Evolutionary conservation across 805 yeast genomes (phyloP).

Genomic region (Saccharomyces kudriavzevii): DNA sequence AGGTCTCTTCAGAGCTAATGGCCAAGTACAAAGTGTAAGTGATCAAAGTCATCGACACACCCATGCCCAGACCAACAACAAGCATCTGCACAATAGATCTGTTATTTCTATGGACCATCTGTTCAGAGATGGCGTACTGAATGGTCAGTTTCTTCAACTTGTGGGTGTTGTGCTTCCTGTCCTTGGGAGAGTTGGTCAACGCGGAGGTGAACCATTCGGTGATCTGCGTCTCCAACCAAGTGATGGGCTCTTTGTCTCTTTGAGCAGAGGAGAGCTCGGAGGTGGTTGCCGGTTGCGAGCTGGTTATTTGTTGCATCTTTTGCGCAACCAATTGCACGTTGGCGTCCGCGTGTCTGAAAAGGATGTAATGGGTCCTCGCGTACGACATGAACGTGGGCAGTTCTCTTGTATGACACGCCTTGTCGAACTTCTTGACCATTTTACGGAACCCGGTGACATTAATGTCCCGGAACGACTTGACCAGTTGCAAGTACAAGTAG

Average conservation of each 20-base stretch:
- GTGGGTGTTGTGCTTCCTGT: slow-evolving; percentile 20
- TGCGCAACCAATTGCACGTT: slow-evolving; percentile 22
- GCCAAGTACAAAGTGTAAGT: slow-evolving; percentile 49
- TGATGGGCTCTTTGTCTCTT: slow-evolving; percentile 24
- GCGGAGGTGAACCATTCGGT: slow-evolving; percentile 35
- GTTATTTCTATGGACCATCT: slow-evolving; percentile 29
- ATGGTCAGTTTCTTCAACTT: slow-evolving; percentile 24
- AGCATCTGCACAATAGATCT: slow-evolving; percentile 39
- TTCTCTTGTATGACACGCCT: slow-evolving; percentile 32
- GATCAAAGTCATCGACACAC: slow-evolving; percentile 64
- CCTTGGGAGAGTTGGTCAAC: slow-evolving; percentile 20
- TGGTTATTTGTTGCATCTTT: slow-evolving; percentile 16
- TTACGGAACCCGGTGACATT: slow-evolving; percentile 87
- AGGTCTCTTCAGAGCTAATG: slow-evolving; percentile 34
- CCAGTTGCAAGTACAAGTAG: slow-evolving; percentile 26
- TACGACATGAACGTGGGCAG: slow-evolving; percentile 20
- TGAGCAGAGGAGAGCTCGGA: slow-evolving; percentile 11
- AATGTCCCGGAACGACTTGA: slow-evolving; percentile 48
- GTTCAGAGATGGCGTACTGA: slow-evolving; percentile 27
- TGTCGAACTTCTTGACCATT: slow-evolving; percentile 84
- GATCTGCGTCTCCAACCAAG: slow-evolving; percentile 27
- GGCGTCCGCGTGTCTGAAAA: slow-evolving; percentile 24
- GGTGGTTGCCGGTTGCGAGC: slow-evolving; percentile 9
- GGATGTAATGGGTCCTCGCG: slow-evolving; percentile 18
- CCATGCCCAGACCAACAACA: slow-evolving; percentile 58